phyloP scores from a whole-genome alignment of 495 filamentous ascomycete genomes.

The Talaromyces nanjingensis region DNA sequence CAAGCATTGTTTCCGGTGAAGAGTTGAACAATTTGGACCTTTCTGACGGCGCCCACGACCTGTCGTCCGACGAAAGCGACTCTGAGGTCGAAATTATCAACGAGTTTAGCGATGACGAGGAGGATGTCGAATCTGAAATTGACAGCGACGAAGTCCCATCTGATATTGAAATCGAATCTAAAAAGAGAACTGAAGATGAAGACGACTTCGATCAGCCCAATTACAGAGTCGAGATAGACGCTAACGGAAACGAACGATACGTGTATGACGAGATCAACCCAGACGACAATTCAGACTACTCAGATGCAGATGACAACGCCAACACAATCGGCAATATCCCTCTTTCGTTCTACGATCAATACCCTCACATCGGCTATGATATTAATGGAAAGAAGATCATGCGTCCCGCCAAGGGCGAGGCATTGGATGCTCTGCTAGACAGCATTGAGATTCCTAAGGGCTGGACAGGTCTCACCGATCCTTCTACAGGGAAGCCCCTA shows the following conservation, averaged over 20 bases:
- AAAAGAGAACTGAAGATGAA: neutral
- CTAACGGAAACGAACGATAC: constrained; percentile 67
- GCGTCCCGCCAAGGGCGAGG: constrained; percentile 89
- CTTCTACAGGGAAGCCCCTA: constrained; percentile 83
- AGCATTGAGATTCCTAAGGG: constrained; percentile 97
- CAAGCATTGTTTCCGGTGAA: constrained; percentile 52
- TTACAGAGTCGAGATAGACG: constrained; percentile 51
- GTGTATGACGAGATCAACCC: constrained; percentile 87
- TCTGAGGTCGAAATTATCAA: constrained; percentile 40
- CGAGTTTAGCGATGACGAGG: constrained; percentile 37
- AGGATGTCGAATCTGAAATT: constrained; percentile 36
- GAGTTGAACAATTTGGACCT: constrained; percentile 58
- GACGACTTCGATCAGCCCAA: constrained; percentile 29
- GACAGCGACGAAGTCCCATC: constrained; percentile 48
- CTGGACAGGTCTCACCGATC: constrained; percentile 94
- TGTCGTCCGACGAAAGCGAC: constrained; percentile 35
- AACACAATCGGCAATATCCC: constrained; percentile 97
- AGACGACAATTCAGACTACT: constrained; percentile 91
- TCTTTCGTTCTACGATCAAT: constrained; percentile 89
- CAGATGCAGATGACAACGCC: constrained; percentile 65
- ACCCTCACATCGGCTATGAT: constrained; percentile 97
- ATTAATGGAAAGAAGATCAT: constrained; percentile 98
- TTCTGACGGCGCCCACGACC: constrained; percentile 51
- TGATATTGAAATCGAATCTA: constrained; percentile 25
- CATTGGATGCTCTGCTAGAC: constrained; percentile 87